phyloP scores from a whole-genome alignment of 768 basidiomycete species.

The Mycena metata region DNA sequence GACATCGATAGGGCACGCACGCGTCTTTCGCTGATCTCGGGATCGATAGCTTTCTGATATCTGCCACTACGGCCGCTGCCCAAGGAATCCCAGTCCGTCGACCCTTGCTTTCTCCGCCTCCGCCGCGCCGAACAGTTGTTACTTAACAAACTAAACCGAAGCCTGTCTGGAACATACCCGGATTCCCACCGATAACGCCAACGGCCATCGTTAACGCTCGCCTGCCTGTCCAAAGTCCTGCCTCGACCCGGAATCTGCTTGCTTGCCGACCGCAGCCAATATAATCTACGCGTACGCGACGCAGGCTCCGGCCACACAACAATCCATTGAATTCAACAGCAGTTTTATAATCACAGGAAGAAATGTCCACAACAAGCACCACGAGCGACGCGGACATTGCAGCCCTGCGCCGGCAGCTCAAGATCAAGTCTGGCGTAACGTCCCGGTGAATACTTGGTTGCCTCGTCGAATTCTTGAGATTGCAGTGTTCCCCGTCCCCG shows the following conservation, averaged over 20 bases:
- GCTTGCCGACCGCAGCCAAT: too few relatives aligned
- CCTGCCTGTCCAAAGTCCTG: neutral
- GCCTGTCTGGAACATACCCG: neutral
- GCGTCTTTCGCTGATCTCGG: constrained; percentile 7
- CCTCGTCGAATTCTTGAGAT: neutral
- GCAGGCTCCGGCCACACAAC: too few relatives aligned
- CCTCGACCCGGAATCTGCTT: too few relatives aligned
- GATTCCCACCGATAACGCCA: constrained; percentile 19
- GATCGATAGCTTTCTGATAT: neutral
- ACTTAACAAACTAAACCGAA: too few relatives aligned
- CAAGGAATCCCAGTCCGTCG: too few relatives aligned
- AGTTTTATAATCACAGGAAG: too few relatives aligned
- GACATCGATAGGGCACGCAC: constrained; percentile 15
- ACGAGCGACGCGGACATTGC: constrained; percentile 58
- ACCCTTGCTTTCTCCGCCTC: too few relatives aligned
- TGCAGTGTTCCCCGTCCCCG: too few relatives aligned
- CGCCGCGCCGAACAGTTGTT: neutral
- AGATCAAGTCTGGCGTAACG: constrained; percentile 79
- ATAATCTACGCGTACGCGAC: too few relatives aligned
- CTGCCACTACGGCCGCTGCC: too few relatives aligned
- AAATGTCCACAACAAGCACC: constrained; percentile 40
- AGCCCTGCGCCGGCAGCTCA: constrained; percentile 73
- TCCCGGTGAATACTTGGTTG: constrained; percentile 63
- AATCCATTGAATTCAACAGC: too few relatives aligned
- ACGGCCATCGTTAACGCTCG: neutral